These are phyloP conservation scores for Nigrospora sphaerica DNA, from an alignment of 2,329 filamentous ascomycete genomes.

Conservation along the genomic window DNA sequence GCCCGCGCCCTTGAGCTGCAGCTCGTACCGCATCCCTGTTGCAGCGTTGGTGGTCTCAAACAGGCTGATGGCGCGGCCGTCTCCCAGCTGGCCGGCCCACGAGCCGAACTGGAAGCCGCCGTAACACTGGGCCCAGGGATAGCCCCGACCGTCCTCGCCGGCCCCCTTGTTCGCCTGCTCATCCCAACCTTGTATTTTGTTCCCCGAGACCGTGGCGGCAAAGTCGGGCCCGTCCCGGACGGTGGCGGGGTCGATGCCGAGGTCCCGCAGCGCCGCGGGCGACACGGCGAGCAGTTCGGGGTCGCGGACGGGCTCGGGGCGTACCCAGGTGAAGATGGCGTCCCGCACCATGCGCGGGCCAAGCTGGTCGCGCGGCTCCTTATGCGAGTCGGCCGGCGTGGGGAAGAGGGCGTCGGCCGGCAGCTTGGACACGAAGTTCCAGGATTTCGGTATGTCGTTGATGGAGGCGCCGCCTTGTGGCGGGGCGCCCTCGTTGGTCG, in stretches of 20 bases:
- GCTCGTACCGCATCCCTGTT: conserved; percentile 70
- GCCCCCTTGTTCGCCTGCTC: conserved; percentile 47
- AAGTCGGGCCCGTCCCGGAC: conserved; percentile 62
- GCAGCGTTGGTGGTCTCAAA: conserved; percentile 78
- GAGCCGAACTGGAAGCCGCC: conserved; percentile 75
- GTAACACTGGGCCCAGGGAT: conserved; percentile 98
- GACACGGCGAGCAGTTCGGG: conserved; percentile 80
- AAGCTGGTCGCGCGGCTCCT: conserved; percentile 69
- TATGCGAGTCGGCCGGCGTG: conserved; percentile 74
- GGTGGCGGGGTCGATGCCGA: conserved; percentile 68
- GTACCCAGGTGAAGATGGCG: conserved; percentile 85
- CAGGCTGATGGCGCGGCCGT: conserved; percentile 87
- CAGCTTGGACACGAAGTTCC: conserved; percentile 58
- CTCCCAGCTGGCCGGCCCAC: conserved; percentile 94
- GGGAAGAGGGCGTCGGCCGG: conserved; percentile 73
- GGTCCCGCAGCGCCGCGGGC: conserved; percentile 66
- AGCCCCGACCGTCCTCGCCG: conserved; percentile 45
- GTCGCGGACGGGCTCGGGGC: conserved; percentile 64
- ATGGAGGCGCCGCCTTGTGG: conserved; percentile 24
- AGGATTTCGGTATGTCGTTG: conserved; percentile 55
- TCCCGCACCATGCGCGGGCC: conserved; percentile 76
- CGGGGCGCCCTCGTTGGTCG: conserved; percentile 16
- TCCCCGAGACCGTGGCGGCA: conserved; percentile 70
- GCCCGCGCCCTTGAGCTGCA: conserved; percentile 92
- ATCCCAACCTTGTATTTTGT: conserved; percentile 74